Base-by-base conservation (phyloP, 2,329 filamentous ascomycete species). In the Monosporascus cannonballus region DNA sequence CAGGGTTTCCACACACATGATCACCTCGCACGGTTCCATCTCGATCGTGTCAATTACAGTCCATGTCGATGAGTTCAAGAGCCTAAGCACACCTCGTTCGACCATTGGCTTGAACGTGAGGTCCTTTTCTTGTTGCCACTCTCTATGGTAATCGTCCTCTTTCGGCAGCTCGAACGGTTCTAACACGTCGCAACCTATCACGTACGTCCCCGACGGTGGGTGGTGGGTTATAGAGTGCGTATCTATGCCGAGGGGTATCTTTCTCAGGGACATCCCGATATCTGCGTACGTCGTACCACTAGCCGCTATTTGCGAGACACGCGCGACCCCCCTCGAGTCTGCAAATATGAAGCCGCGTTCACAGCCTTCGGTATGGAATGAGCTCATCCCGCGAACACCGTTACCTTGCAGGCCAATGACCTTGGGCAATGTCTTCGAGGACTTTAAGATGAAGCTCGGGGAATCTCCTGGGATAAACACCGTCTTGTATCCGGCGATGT, bases 261-360 rank as follows among this genome's bases (percentile, higher is more conserved):
- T 93, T 60, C 79, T 83, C 36, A 92, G 76, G 6, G 87, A 81
- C 76, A 95, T 85, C 5, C 90, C 87, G 6, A 90, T 79, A 56
- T 94, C 89, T 1, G 84, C 77, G 54, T 91, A 86, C 57, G 84
- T 85, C 27, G 80, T 84, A 39, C 85, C 76, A 1, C 69, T 56
- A 11, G 56, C 61, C 0, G 89, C 88, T 15, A 97, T 68, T 67
- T 88, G 84, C 25, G 84, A 88, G 15, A 94, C 85, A 22, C 87
- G 81, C 14, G 91, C 80, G 14, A 85, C 78, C n/a, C 88, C 85
- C 61, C 88, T 71, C 0, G 76, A 79, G 69, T 95, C 88, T 25
- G 90, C 78, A 64, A 91, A 94, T 41, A 92, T 87, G 65, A 96
- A 95, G 0, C 92, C 92, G 51, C 83, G 78, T 53, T 92, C 85